Evolutionary conservation across 495 filamentous ascomycete species (phyloP).

Genomic region (Xylaria grammica): DNA sequence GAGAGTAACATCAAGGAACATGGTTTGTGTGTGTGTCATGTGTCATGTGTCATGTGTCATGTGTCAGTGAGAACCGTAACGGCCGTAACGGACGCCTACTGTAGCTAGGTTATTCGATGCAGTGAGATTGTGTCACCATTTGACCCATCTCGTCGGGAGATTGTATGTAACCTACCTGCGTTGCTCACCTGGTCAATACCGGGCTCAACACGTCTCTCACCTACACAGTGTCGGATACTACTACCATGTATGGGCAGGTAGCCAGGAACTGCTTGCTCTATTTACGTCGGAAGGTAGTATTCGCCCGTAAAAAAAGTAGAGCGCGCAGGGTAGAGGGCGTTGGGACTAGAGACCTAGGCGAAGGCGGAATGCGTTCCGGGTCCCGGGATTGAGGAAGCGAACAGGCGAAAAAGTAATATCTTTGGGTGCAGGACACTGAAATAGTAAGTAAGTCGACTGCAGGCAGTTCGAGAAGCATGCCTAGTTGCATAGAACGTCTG

Average conservation of each 20-base stretch:
- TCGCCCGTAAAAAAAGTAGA: background rate
- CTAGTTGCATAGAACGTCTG: too few species aligned
- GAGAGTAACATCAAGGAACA: too few species aligned
- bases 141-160: constrained; percentile 17
- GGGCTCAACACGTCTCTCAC: too few species aligned
- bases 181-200: background rate
- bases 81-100: too few species aligned
- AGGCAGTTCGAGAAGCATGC: background rate
- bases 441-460: constrained; percentile 8
- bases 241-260: background rate
- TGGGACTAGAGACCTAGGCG: background rate
- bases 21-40: background rate
- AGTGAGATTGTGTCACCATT: background rate
- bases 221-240: background rate
- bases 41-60: too few species aligned
- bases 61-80: too few species aligned
- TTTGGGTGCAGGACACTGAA: too few species aligned
- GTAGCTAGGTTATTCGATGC: too few species aligned
- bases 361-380: constrained; percentile 1
- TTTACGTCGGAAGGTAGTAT: constrained; percentile 18
- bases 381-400: constrained; percentile 19
- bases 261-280: background rate
- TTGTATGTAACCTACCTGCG: background rate
- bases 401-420: too few species aligned
- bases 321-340: background rate